Percentiles rank a stretch among this genome's conserved stretches.
Evolutionary conservation across 192 early-diverging fungal genomes (phyloP).

Genomic region (Linnemannia zychae): DNA sequence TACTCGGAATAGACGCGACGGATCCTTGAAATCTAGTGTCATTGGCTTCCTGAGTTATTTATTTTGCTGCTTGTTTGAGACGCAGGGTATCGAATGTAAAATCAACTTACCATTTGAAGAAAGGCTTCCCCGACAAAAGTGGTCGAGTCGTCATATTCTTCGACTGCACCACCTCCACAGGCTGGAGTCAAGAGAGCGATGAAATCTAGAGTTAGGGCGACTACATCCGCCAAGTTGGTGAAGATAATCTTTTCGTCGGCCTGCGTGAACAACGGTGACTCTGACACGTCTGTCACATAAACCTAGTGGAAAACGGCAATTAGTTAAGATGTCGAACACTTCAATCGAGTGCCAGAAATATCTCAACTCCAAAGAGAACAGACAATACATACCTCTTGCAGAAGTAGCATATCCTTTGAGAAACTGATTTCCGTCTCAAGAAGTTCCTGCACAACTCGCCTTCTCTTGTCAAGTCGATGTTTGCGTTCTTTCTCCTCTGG

Average conservation of each 20-base stretch:
- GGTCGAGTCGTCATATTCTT: constrained; percentile 34
- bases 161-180: constrained; percentile 46
- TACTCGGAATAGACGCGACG: constrained; percentile 77
- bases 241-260: constrained; percentile 82
- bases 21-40: constrained; percentile 40
- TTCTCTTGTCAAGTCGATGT: constrained; percentile 68
- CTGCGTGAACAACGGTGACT: constrained; percentile 60
- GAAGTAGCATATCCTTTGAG: constrained; percentile 79
- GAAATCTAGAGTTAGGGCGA: constrained; percentile 75
- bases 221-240: constrained; percentile 82
- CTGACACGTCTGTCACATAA: constrained; percentile 72
- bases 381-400: constrained; percentile 67
- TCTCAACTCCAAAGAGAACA: background rate
- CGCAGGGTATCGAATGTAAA: background rate
- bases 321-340: background rate
- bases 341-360: background rate
- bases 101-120: constrained; percentile 65
- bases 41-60: background rate
- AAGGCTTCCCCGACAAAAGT: constrained; percentile 69
- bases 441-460: constrained; percentile 81
- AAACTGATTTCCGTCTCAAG: constrained; percentile 82
- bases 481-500: constrained; percentile 51
- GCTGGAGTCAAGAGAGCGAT: constrained; percentile 75
- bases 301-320: constrained; percentile 28
- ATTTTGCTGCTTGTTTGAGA: background rate